phyloP scores from a whole-genome alignment of 2,329 filamentous ascomycete species.

The Penicillium verrucosum region DNA sequence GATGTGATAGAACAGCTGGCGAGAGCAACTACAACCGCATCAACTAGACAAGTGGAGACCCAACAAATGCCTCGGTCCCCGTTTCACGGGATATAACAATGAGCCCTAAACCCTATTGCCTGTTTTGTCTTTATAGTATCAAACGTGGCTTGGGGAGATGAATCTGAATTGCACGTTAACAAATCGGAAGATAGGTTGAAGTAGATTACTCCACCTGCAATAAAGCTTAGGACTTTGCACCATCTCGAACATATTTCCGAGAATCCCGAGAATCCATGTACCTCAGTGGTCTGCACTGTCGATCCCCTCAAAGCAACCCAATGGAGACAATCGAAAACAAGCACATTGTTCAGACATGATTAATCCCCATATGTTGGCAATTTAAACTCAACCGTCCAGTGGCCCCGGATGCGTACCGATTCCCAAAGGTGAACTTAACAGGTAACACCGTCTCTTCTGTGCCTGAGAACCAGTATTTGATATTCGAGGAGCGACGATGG shows the following conservation, averaged over 20 bases:
- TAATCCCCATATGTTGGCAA: background rate
- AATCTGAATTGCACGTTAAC: background rate
- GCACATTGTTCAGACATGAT: background rate
- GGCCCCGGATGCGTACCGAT: constrained; percentile 7
- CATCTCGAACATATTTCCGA: background rate
- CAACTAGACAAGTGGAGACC: background rate
- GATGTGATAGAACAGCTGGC: background rate
- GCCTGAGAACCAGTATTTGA: background rate
- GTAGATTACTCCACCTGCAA: background rate
- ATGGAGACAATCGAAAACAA: background rate
- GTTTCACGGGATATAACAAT: background rate
- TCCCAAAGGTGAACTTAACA: constrained; percentile 4
- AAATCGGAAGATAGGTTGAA: background rate
- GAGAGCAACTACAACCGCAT: background rate
- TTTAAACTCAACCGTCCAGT: background rate
- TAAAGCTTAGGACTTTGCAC: background rate
- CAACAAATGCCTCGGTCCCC: constrained; percentile 12
- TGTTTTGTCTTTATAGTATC: background rate
- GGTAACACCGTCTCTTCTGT: constrained; percentile 2
- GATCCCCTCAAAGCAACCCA: background rate
- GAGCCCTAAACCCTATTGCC: constrained; percentile 23
- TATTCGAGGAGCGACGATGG: background rate
- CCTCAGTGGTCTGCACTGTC: background rate
- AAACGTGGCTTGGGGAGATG: background rate
- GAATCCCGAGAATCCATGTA: background rate